These are phyloP conservation scores for Parafenestella ontariensis DNA, from an alignment of 2,329 filamentous ascomycete species.

Conservation along the genomic window DNA sequence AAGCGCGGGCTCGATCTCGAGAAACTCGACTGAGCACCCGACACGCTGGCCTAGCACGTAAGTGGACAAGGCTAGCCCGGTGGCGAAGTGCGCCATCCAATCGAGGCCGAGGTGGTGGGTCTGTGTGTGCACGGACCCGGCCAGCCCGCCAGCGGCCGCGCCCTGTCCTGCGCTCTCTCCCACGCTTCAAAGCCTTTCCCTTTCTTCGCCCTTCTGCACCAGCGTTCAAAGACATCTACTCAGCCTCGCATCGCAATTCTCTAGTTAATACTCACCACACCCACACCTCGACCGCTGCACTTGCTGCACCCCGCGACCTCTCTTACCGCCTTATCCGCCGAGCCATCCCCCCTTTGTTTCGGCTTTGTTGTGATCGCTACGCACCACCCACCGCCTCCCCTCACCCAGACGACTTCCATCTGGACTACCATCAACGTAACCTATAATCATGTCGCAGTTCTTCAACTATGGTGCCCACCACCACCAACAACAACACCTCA, in stretches of 20 bases:
- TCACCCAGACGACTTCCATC: slow-evolving; percentile 26
- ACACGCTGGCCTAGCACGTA: slow-evolving; percentile 4
- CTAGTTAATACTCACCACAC: slow-evolving; percentile 30
- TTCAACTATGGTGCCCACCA: slow-evolving; percentile 58
- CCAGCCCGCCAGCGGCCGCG: slow-evolving; percentile 14
- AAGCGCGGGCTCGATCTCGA: slow-evolving; percentile 1
- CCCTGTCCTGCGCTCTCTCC: slow-evolving; percentile 12
- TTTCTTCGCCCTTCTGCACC: slow-evolving; percentile 25
- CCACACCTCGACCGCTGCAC: slow-evolving; percentile 14
- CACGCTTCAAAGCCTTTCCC: slow-evolving; percentile 20
- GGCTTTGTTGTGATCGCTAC: slow-evolving; percentile 35
- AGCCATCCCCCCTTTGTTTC: slow-evolving; percentile 30
- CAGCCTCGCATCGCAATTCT: slow-evolving; percentile 31
- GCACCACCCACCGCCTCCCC: slow-evolving; percentile 22
- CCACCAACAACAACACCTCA: slow-evolving; percentile 57
- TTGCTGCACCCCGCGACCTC: slow-evolving; percentile 18
- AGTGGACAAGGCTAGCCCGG: slow-evolving; percentile 5
- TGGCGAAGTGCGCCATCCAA: slow-evolving; percentile 11
- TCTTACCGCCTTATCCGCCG: slow-evolving; percentile 4
- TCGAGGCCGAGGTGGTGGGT: slow-evolving; percentile 5
- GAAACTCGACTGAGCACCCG: background rate
- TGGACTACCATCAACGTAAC: slow-evolving; percentile 21
- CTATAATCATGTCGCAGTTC: slow-evolving; percentile 54
- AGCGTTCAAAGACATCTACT: slow-evolving; percentile 22
- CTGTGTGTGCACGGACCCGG: slow-evolving; percentile 7